Evolutionary conservation across 2,329 filamentous ascomycete genomes (phyloP).

Genomic region (Trichocomaceae sp.): DNA sequence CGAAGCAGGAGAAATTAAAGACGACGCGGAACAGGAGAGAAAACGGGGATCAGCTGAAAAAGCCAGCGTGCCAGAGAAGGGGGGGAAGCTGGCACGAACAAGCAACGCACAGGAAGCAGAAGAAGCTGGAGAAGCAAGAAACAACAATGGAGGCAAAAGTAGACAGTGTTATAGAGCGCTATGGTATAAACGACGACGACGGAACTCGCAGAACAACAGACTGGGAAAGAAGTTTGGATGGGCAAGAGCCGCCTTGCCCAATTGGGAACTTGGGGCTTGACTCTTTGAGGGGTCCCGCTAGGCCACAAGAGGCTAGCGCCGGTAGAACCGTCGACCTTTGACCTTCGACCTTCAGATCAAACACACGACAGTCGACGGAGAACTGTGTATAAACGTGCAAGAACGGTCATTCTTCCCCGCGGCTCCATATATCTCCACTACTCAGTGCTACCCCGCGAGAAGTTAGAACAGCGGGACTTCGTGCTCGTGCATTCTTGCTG

Average conservation of each 20-base stretch:
- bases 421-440: neutral
- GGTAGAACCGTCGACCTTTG: too few relatives aligned
- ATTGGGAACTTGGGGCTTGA: too few relatives aligned
- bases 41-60: neutral
- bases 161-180: neutral
- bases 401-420: neutral
- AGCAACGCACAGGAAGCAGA: neutral
- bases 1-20: constrained; percentile 4
- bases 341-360: too few relatives aligned
- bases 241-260: constrained; percentile 25
- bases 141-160: neutral
- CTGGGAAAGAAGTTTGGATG: constrained; percentile 19
- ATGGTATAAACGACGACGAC: neutral
- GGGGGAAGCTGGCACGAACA: neutral
- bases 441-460: neutral
- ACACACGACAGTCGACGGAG: too few relatives aligned
- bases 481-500: constrained; percentile 4
- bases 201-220: neutral
- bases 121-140: neutral
- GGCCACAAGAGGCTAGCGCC: constrained; percentile 11
- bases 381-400: neutral
- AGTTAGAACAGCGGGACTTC: neutral
- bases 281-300: constrained; percentile 21
- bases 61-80: neutral
- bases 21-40: neutral